Base-by-base conservation (phyloP, 2,329 filamentous ascomycete species). In the Trichoderma sp. region DNA sequence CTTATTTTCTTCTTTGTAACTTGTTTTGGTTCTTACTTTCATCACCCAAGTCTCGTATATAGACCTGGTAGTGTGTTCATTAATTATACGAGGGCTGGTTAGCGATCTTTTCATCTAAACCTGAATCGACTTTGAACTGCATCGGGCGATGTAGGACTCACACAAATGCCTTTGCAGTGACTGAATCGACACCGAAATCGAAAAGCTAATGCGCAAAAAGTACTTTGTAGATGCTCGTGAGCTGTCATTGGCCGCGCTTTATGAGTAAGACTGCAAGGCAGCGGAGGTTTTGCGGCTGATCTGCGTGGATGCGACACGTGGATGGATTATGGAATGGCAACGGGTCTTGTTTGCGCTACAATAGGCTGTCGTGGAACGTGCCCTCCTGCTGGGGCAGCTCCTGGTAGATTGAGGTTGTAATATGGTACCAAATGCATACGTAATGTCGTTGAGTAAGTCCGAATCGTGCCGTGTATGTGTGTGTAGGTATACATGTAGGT, bases 21-120 rank as follows among this genome's bases (percentile, higher is more conserved):
- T 39, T 59, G 21, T 43, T 43, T 18, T 14, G 58, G 58, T 18
- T 16, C 30, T 46, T 21, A 55, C 16, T 26, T 28, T 30, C 32
- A 34, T 56, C 55, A 34, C 60, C 34, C 34, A 10, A 24, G 51
- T n/a, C 18, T 43, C 49, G n/a, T 21, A 16, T 7, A n/a, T 30
- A 13, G 37, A 34, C 24, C 34, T 43, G 34, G 59, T 51, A 28
- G 51, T 26, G 46, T 49, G 58, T 66, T 46, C 61, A 49, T 64
- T 66, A 66, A 66, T 66, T 28, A 46, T 58, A 37, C 46, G 52
- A 43, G 61, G 61, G 61, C 30, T 24, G 52, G 61, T 58, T 56
- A 66, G 61, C 61, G 52, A 34, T 66, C 39, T 18, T 39, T 64
- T 64, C 60, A 58, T 66, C 14, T 2, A 18, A 34, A 13, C 55